Base-by-base conservation (phyloP, 768 basidiomycete genomes). In the Leccinum disarticulatum region DNA sequence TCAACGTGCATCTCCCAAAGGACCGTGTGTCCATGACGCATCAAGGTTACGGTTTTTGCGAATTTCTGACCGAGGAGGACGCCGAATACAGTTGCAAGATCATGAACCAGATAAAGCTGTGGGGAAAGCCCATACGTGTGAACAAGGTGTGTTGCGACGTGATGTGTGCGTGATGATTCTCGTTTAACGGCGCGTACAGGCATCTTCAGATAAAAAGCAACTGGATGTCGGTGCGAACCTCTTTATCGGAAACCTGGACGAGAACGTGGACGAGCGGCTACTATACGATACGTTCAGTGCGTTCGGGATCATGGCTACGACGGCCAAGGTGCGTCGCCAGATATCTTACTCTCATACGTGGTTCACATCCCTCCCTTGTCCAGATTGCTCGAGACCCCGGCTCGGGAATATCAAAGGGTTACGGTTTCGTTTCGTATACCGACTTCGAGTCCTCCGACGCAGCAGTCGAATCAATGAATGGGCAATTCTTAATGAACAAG, bases 71-170 rank as follows among this genome's bases (percentile, higher is more conserved):
- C 41, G 95, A 98, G 79, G 95, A 97, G 74, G 97, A 98, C 77
- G 95, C 97, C 62, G 97, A 99, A 77, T 99, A 99, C 76, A 96
- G 95, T 59, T 98, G 96, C 83, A 97, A 98, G 82, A 98, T 98
- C 68, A 98, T 98, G 96, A 99, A 99, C 74, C 96, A 98, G 81
- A 98, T 99, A 73, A 99, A 99, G 76, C 76, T 99, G 55, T 99
- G 91, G 86, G 97, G 97, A 27, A 98, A 98, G 73, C 97, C 97
- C 33, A 97, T 99, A 60, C 83, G 97, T 65, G 96, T 99, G 64
- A 98, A 98, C 83, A 99, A 98, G 88, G 94, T 91, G 64, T 70
- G 87, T 78, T n/a, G 2, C 19, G 8, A 47, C 15, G 27, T 48
- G 47, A 13, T 13, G 4, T 9, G 25, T 14, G 48, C 27, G 22